Evolutionary conservation across 768 basidiomycete genomes (phyloP).

Genomic region (Collybia nuda): DNA sequence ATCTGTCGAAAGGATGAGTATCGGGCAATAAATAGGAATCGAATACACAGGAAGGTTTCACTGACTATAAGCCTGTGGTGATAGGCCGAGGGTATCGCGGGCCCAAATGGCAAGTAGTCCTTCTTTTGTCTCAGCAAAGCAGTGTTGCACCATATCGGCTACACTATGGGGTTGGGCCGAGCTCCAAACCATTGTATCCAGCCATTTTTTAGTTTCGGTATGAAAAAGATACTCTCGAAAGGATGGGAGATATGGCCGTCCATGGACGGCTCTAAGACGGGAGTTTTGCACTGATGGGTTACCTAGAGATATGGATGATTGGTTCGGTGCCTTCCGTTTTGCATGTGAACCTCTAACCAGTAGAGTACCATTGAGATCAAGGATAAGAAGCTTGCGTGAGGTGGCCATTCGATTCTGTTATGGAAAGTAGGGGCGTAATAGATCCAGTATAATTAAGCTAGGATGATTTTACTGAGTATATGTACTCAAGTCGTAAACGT

Average conservation of each 20-base stretch:
- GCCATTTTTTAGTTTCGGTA: constrained; percentile 47
- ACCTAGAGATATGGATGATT: constrained; percentile 17
- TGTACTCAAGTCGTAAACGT: too few relatives aligned
- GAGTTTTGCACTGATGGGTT: constrained; percentile 19
- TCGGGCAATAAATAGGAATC: neutral
- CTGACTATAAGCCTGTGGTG: constrained; percentile 59
- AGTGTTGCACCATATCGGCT: constrained; percentile 57
- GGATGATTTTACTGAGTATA: too few relatives aligned
- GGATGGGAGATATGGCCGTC: constrained; percentile 61
- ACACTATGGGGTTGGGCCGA: constrained; percentile 73
- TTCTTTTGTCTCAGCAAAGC: constrained; percentile 44
- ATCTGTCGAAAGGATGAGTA: constrained; percentile 20
- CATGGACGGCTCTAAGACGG: constrained; percentile 8
- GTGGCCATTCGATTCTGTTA: too few relatives aligned
- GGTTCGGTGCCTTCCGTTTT: neutral
- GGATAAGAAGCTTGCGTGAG: too few relatives aligned
- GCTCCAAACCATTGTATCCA: constrained; percentile 86
- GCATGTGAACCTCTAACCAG: constrained; percentile 52
- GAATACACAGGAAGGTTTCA: constrained; percentile 13
- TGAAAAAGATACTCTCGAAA: constrained; percentile 51
- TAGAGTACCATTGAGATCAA: constrained; percentile 53
- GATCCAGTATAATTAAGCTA: too few relatives aligned
- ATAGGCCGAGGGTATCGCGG: constrained; percentile 69
- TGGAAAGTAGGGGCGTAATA: too few relatives aligned
- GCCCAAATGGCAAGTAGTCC: constrained; percentile 69